These are phyloP conservation scores for Metschnikowia chrysomelidarum DNA, from an alignment of 805 yeast species.

Conservation along the genomic window DNA sequence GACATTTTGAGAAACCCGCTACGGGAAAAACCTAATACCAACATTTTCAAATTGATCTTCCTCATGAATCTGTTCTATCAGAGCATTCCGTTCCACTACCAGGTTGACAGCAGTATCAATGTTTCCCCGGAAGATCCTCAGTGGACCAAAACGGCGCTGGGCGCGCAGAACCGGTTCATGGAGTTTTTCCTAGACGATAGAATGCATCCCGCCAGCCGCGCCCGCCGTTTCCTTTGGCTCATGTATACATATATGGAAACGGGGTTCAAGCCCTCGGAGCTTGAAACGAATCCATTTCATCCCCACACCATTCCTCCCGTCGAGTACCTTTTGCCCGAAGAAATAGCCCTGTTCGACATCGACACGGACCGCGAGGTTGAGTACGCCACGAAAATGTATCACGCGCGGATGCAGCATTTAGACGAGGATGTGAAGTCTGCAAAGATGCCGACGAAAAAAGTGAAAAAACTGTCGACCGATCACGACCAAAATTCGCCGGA, in stretches of 20 bases:
- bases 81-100: constrained; percentile 42
- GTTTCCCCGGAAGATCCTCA: constrained; percentile 9
- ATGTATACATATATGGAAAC: constrained; percentile 80
- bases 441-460: constrained; percentile 23
- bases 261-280: constrained; percentile 49
- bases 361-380: constrained; percentile 50
- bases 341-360: constrained; percentile 34
- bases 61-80: constrained; percentile 64
- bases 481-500: constrained; percentile 3
- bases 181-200: constrained; percentile 68
- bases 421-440: constrained; percentile 39
- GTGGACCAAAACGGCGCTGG: constrained; percentile 10
- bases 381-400: constrained; percentile 49
- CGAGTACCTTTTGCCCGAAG: constrained; percentile 29
- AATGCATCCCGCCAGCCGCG: constrained; percentile 64
- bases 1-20: constrained; percentile 42
- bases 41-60: constrained; percentile 66
- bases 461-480: constrained; percentile 9
- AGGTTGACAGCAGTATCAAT: constrained; percentile 12
- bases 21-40: constrained; percentile 51
- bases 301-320: constrained; percentile 36
- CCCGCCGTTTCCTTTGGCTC: constrained; percentile 77
- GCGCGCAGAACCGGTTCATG: constrained; percentile 48
- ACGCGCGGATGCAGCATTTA: constrained; percentile 38
- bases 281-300: constrained; percentile 59